Evolutionary conservation across 345 rosid genomes (phyloP), one percentile per base, ranked within the genome.

Genomic region (Abelmoschus esculentus): DNA sequence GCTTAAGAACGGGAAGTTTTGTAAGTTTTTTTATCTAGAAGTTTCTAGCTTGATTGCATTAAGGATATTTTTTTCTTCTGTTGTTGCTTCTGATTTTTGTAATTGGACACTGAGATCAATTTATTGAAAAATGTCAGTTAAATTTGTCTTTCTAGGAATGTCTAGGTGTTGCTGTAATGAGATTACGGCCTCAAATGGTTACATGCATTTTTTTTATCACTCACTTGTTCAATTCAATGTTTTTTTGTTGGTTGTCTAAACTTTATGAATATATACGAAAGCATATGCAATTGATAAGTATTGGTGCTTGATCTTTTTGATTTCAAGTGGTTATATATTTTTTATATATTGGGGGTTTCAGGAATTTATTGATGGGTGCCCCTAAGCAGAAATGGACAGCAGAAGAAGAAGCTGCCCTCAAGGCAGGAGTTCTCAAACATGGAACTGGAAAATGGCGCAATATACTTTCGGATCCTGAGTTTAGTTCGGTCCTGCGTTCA

Each of bases 321-420:
- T 26, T 50, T 74, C 66, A 52, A 61, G 67, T 67, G 69, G 1
- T 65, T 72, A 73, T 49, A 80, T 64, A 29, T 22, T 67, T 72
- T 47, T 71, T 53, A 52, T 57, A 34, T 68, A 44, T 66, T 22
- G 28, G 13, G 69, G 61, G 22, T 67, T 70, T 70, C 50, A 65
- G 66, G 46, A 70, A n/a, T 57, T 66, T 74, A 65, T 71, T 70
- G 63, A 96, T 96, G 99, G 99, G 99, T 74, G 99, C 98, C 38
- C 99, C 99, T 31, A 96, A 96, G 85, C 99, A 96, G 80, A 96
- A 96, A 84, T 96, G 99, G 99, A 96, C 98, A 47, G 88, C 91
- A 3, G 99, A 92, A 75, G 99, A 96, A 89, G 99, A 96, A 85
- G 93, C 96, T 14, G 98, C 99, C 53, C 88, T 96, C 57, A 96